These are phyloP conservation scores for Cystobasidiaceae sp. DNA, from an alignment of 1,284 basidiomycete genomes.

Conservation along the genomic window DNA sequence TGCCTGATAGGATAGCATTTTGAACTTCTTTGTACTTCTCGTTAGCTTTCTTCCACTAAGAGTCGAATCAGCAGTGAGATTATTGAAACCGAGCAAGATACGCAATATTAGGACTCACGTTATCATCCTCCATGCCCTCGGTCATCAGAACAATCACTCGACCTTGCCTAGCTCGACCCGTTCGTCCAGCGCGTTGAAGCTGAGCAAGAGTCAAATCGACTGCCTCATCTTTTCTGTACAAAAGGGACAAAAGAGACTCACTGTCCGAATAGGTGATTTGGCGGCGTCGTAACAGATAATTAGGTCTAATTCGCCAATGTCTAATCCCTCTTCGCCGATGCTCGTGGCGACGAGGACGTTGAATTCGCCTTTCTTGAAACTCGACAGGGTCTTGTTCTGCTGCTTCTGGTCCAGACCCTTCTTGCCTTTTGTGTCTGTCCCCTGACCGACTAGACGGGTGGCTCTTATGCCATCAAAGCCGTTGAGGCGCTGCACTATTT, in stretches of 20 bases:
- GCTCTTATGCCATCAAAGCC: slow-evolving; percentile 68
- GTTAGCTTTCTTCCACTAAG: slow-evolving; percentile 78
- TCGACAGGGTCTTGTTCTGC: slow-evolving; percentile 78
- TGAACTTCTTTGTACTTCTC: slow-evolving; percentile 85
- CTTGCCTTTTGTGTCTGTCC: slow-evolving; percentile 73
- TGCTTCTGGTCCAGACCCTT: slow-evolving; percentile 87
- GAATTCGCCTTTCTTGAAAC: slow-evolving; percentile 80
- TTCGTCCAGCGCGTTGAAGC: slow-evolving; percentile 94
- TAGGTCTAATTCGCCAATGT: slow-evolving; percentile 97
- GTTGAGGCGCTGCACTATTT: slow-evolving; percentile 63
- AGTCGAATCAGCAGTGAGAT: neutral
- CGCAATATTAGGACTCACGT: slow-evolving; percentile 47
- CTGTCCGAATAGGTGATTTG: slow-evolving; percentile 94
- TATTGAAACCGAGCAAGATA: neutral
- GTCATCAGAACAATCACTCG: slow-evolving; percentile 88
- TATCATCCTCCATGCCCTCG: slow-evolving; percentile 82
- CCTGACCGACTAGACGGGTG: slow-evolving; percentile 84
- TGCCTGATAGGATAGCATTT: slow-evolving; percentile 75
- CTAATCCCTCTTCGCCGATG: slow-evolving; percentile 97
- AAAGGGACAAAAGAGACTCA: slow-evolving; percentile 50
- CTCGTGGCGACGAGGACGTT: slow-evolving; percentile 95
- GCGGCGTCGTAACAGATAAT: slow-evolving; percentile 96
- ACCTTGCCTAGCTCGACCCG: slow-evolving; percentile 87
- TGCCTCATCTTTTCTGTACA: too few relatives aligned
- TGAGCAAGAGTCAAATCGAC: too few relatives aligned